Evolutionary conservation across 306 rosid species (phyloP).

Genomic region (Arachis stenosperma): DNA sequence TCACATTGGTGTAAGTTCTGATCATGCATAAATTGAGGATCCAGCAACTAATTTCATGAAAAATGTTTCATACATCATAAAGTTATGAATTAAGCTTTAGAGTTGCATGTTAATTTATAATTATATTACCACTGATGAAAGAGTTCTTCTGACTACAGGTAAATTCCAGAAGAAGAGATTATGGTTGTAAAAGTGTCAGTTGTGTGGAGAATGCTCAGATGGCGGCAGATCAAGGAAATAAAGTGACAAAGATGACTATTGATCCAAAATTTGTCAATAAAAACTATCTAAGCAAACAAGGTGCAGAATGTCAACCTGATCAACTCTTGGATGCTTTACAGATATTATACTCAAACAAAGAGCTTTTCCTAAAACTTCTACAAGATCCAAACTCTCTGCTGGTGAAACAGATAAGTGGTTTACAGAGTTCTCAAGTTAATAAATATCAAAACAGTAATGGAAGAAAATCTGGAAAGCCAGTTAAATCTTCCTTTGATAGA

Average conservation of each 20-base stretch:
- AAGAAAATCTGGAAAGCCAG: slow-evolving; percentile 46
- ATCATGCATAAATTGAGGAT: slow-evolving; percentile 1
- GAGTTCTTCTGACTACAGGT: slow-evolving; percentile 39
- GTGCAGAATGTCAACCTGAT: slow-evolving; percentile 54
- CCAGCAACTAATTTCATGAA: slow-evolving; percentile 24
- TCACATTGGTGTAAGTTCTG: slow-evolving; percentile 55
- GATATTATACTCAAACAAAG: slow-evolving; percentile 73
- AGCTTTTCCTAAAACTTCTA: slow-evolving; percentile 64
- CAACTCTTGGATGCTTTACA: slow-evolving; percentile 70
- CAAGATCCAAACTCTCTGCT: slow-evolving; percentile 76
- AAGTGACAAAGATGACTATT: slow-evolving; percentile 52
- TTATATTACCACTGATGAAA: slow-evolving; percentile 31
- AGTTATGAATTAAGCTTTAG: neutral
- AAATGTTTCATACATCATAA: slow-evolving; percentile 6
- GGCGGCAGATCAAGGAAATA: slow-evolving; percentile 41
- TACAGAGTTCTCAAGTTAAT: slow-evolving; percentile 47
- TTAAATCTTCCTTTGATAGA: slow-evolving; percentile 39
- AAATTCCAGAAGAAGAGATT: slow-evolving; percentile 49
- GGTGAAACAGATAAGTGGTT: slow-evolving; percentile 62
- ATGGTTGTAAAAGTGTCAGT: slow-evolving; percentile 52
- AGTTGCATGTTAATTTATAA: neutral
- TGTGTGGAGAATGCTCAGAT: slow-evolving; percentile 42
- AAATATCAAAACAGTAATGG: slow-evolving; percentile 36
- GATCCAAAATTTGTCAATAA: slow-evolving; percentile 51
- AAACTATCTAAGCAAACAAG: slow-evolving; percentile 45